Base-by-base conservation (phyloP, 768 basidiomycete species). In the Hericium rajendrae region DNA sequence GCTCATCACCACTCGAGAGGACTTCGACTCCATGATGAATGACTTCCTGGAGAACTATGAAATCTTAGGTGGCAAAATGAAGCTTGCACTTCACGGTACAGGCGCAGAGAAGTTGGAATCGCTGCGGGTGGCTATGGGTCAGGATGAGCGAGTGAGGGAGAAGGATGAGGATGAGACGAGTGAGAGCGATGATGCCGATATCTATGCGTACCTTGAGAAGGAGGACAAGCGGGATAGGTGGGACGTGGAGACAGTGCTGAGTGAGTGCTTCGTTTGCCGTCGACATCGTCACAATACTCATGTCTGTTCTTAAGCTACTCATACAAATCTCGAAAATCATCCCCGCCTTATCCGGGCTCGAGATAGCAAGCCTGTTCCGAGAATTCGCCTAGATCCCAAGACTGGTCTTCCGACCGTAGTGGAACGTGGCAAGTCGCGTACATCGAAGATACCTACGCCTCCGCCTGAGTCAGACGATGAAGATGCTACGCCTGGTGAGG, bases 321-420 rank as follows among this genome's bases (percentile, higher is more conserved):
- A 94, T 68, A 88, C 92, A n/a, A 99, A 97, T 67, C 77, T 97
- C 6, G 97, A 97, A 69, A 99, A 99, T 66, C 97, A 98, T 68
- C 97, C 97, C 0, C 82, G 86, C 9, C 73, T 97, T 37, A 94
- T 99, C 58, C 80, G 83, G 24, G 82, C 85, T 18, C 76, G 85
- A 38, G 77, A 82, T 58, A 66, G 71, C 41, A 77, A 74, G 64
- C 71, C 73, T 20, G 76, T 79, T 0, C 76, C 84, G 0, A 86
- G 81, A 68, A 91, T 94, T 61, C 66, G 70, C 28, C 73, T 94
- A 28, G 85, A 95, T 67, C 77, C 83, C 1, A 84, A 80, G 61
- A 92, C 88, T 0, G 92, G 91, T 2, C 72, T 94, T 9, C 93
- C 92, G 26, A 62, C 68, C 8, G 71, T 73, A n/a, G 63, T 39